Evolutionary conservation across 1,284 basidiomycete genomes (phyloP).

Genomic region (Irpex sp.): DNA sequence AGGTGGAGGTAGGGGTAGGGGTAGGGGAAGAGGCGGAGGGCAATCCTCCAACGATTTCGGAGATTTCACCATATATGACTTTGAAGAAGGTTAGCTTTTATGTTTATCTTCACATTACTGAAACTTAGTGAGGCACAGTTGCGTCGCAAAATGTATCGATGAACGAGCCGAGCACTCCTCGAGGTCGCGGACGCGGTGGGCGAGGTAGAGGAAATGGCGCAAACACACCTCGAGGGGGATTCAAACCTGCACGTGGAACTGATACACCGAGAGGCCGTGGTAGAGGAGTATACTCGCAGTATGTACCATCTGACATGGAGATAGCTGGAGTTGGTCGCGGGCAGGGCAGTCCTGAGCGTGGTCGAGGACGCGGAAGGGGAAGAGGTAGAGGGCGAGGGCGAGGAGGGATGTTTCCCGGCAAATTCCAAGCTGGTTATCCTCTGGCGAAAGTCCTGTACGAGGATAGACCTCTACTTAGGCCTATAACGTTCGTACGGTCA

Average conservation of each 20-base stretch:
- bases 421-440: conserved; percentile 34
- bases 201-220: not conserved
- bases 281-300: not conserved
- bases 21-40: conserved; percentile 25
- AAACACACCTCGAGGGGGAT: not conserved
- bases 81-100: conserved; percentile 23
- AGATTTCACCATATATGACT: conserved; percentile 29
- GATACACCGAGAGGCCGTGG: not conserved
- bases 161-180: not conserved
- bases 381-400: conserved; percentile 4
- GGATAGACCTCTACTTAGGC: conserved; percentile 58
- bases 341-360: conserved; percentile 5
- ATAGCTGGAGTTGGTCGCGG: conserved; percentile 9
- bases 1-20: conserved; percentile 17
- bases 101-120: not conserved
- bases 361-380: conserved; percentile 1
- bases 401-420: conserved; percentile 16
- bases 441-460: conserved; percentile 54
- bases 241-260: not conserved
- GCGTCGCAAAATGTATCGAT: not conserved
- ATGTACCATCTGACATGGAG: not conserved
- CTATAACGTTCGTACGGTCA: conserved; percentile 66
- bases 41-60: conserved; percentile 18
- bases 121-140: not conserved
- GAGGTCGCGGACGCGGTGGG: not conserved